phyloP scores from a whole-genome alignment of 2,329 filamentous ascomycete genomes.

The Monosporascus sp. region DNA sequence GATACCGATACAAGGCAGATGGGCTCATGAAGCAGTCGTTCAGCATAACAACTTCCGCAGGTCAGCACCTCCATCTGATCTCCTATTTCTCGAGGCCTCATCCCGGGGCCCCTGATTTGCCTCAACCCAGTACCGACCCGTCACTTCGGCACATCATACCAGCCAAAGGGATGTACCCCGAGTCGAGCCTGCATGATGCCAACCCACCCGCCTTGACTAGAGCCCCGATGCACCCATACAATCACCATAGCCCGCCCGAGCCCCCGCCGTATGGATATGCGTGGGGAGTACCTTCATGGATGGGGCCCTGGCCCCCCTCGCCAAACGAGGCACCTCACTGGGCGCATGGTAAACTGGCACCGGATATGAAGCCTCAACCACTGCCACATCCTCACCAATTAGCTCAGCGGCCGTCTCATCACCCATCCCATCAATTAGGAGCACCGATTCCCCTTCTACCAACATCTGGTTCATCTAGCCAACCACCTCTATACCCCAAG shows the following conservation, averaged over 20 bases:
- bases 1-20: constrained; percentile 91
- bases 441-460: constrained; percentile 12
- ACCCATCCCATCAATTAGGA: constrained; percentile 14
- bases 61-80: constrained; percentile 93
- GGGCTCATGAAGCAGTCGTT: constrained; percentile 99
- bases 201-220: constrained; percentile 77
- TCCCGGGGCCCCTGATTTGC: constrained; percentile 64
- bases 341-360: constrained; percentile 19
- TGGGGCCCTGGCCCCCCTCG: constrained; percentile 29
- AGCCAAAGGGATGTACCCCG: constrained; percentile 92
- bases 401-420: constrained; percentile 11
- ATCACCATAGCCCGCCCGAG: constrained; percentile 21
- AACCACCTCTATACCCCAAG: constrained; percentile 19
- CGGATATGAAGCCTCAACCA: constrained; percentile 21
- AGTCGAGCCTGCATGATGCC: constrained; percentile 85
- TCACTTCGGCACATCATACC: constrained; percentile 76
- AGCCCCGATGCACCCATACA: constrained; percentile 57
- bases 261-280: constrained; percentile 33
- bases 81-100: constrained; percentile 89
- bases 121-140: constrained; percentile 77
- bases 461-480: constrained; percentile 8
- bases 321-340: constrained; percentile 37
- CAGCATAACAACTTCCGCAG: constrained; percentile 86
- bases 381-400: constrained; percentile 12
- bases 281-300: constrained; percentile 33